Percentiles rank a stretch among this genome's conserved stretches.
These are phyloP conservation scores for Aspergillus aculeatinus DNA, from an alignment of 2,329 filamentous ascomycete species.

Conservation along the genomic window DNA sequence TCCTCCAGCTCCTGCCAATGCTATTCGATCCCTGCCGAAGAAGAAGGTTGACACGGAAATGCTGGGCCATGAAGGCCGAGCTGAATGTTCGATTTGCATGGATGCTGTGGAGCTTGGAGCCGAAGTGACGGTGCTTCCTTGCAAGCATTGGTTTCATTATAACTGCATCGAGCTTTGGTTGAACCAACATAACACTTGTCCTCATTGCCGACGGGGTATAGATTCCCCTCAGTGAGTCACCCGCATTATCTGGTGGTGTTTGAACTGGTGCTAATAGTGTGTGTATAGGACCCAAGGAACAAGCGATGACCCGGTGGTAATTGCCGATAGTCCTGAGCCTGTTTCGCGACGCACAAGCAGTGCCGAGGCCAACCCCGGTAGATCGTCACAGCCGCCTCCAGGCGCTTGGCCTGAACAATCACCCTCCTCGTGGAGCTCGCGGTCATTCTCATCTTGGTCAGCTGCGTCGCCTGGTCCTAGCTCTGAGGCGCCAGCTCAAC, in stretches of 20 bases:
- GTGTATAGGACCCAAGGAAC: constrained; percentile 15
- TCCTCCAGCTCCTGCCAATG: constrained; percentile 72
- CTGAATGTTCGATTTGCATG: constrained; percentile 94
- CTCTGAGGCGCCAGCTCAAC: background rate
- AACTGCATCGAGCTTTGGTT: constrained; percentile 81
- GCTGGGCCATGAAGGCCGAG: constrained; percentile 64
- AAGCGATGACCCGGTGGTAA: constrained; percentile 19
- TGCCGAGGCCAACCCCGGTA: constrained; percentile 1
- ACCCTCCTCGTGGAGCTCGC: background rate
- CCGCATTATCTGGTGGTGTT: constrained; percentile 4
- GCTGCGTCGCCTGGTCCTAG: background rate
- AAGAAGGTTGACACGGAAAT: constrained; percentile 69
- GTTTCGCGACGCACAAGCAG: constrained; percentile 13
- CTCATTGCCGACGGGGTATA: constrained; percentile 52
- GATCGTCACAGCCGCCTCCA: background rate
- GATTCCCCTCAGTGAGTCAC: constrained; percentile 25
- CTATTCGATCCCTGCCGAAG: constrained; percentile 71
- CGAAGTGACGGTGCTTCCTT: constrained; percentile 75
- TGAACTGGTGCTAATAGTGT: constrained; percentile 9
- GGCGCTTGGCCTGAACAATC: background rate
- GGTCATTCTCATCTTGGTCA: constrained; percentile 1
- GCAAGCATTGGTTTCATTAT: constrained; percentile 91
- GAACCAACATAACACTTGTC: constrained; percentile 87
- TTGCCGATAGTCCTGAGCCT: constrained; percentile 17
- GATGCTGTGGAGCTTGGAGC: constrained; percentile 73